Percentiles rank a stretch among this genome's conserved stretches.
These are phyloP conservation scores for Podochytrium sp. DNA, from an alignment of 192 early-diverging fungal species.

Conservation along the genomic window DNA sequence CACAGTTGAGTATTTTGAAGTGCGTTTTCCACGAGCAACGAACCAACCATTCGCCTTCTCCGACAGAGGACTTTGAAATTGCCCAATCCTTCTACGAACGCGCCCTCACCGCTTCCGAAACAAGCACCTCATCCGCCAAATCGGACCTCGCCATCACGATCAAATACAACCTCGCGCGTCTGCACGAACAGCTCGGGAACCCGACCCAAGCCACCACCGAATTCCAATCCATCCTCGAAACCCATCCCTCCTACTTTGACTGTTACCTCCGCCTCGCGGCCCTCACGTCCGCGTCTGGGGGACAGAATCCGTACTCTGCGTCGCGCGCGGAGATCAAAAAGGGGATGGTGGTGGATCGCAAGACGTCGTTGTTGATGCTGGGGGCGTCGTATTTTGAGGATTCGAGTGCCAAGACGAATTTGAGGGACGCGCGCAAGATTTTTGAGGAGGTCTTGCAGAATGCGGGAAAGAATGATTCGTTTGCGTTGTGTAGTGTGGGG, in stretches of 20 bases:
- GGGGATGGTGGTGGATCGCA: conserved; percentile 64
- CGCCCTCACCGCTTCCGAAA: conserved; percentile 16
- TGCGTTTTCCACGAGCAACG: conserved; percentile 38
- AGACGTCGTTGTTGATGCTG: conserved; percentile 74
- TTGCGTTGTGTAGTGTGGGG: conserved; percentile 79
- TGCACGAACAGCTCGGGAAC: conserved; percentile 42
- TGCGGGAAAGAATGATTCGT: conserved; percentile 76
- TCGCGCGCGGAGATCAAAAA: conserved; percentile 68
- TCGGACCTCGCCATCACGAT: conserved; percentile 52
- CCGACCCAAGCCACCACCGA: conserved; percentile 62
- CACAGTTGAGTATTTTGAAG: conserved; percentile 41
- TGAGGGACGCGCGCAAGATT: conserved; percentile 69
- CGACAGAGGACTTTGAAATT: conserved; percentile 33
- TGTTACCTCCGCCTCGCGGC: conserved; percentile 73
- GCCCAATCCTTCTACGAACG: conserved; percentile 42
- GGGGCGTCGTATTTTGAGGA: conserved; percentile 68
- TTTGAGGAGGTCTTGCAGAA: conserved; percentile 80
- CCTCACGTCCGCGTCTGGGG: conserved; percentile 49
- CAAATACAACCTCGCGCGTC: conserved; percentile 70
- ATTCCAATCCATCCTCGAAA: conserved; percentile 64
- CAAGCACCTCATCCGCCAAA: neutral
- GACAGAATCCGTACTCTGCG: conserved; percentile 56
- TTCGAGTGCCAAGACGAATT: conserved; percentile 43
- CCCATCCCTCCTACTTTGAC: conserved; percentile 78
- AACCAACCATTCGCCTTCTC: too few relatives aligned